A percentile compares a stretch with the other conserved stretches of the same genome.
These are phyloP conservation scores for Parasarocladium wereldwijsianum DNA, from an alignment of 2,329 filamentous ascomycete species.

Conservation along the genomic window DNA sequence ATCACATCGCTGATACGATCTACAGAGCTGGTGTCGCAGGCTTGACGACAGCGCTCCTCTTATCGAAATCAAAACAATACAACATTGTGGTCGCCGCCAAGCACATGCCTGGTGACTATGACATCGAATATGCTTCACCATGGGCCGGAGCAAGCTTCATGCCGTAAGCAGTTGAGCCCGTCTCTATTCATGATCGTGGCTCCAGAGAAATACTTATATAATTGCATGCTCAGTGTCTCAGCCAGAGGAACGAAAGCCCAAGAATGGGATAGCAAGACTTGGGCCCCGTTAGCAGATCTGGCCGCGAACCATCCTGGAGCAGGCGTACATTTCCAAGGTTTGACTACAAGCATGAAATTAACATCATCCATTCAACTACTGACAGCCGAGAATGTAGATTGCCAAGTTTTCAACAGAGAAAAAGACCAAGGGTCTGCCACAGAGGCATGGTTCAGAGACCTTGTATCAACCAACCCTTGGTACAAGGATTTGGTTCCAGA, in stretches of 20 bases:
- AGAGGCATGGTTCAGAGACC: constrained; percentile 10
- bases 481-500: constrained; percentile 45
- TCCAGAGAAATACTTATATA: not conserved
- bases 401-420: constrained; percentile 23
- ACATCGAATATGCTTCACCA: constrained; percentile 68
- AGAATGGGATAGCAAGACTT: constrained; percentile 42
- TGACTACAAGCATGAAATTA: not conserved
- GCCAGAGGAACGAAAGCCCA: constrained; percentile 13
- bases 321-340: constrained; percentile 57
- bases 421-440: constrained; percentile 3
- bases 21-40: constrained; percentile 22
- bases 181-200: constrained; percentile 5
- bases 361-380: not conserved
- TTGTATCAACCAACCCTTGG: constrained; percentile 44
- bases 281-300: constrained; percentile 39
- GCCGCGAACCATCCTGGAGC: constrained; percentile 51
- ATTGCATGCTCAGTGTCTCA: not conserved
- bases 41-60: constrained; percentile 23
- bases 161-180: constrained; percentile 31
- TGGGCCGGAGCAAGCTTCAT: constrained; percentile 67
- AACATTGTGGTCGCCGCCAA: constrained; percentile 37
- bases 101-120: constrained; percentile 77
- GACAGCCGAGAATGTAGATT: constrained; percentile 16
- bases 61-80: constrained; percentile 18
- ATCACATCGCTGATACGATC: not conserved